A percentile compares a stretch with the other conserved stretches of the same genome.
Evolutionary conservation across 2,329 filamentous ascomycete species (phyloP).

Genomic region (Pseudogymnoascus sp.): DNA sequence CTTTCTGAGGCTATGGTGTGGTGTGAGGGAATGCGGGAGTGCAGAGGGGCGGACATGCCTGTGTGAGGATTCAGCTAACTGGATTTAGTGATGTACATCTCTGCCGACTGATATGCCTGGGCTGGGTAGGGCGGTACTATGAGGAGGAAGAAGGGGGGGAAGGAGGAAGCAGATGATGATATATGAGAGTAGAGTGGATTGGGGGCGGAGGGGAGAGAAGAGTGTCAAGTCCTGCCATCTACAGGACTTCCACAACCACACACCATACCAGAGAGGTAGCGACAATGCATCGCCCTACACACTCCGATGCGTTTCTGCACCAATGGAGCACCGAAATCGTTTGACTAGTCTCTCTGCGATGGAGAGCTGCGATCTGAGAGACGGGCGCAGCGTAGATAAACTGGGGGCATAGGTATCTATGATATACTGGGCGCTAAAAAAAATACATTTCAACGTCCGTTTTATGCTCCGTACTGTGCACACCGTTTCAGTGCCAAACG

Average conservation of each 20-base stretch:
- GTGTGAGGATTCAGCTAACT: neutral
- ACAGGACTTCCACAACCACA: neutral
- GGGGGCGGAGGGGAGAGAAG: neutral
- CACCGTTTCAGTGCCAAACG: neutral
- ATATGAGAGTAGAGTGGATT: neutral
- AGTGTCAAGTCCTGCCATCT: neutral
- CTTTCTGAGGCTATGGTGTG: neutral
- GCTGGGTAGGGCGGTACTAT: neutral
- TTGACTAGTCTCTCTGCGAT: neutral
- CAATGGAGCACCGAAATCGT: neutral
- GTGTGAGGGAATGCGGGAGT: neutral
- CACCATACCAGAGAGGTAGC: neutral
- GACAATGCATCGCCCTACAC: neutral
- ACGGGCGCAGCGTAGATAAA: too few species aligned
- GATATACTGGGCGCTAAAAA: neutral
- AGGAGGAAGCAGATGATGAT: neutral
- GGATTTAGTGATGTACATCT: slow-evolving; percentile 14
- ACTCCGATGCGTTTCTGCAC: neutral
- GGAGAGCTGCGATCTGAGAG: neutral
- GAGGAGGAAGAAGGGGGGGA: neutral
- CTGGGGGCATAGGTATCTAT: neutral
- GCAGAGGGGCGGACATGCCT: neutral
- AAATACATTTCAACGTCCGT: neutral
- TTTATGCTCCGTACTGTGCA: neutral
- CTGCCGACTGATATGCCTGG: slow-evolving; percentile 8